phyloP scores from a whole-genome alignment of 768 basidiomycete species.

The Boletus pseudo-olivaceus region DNA sequence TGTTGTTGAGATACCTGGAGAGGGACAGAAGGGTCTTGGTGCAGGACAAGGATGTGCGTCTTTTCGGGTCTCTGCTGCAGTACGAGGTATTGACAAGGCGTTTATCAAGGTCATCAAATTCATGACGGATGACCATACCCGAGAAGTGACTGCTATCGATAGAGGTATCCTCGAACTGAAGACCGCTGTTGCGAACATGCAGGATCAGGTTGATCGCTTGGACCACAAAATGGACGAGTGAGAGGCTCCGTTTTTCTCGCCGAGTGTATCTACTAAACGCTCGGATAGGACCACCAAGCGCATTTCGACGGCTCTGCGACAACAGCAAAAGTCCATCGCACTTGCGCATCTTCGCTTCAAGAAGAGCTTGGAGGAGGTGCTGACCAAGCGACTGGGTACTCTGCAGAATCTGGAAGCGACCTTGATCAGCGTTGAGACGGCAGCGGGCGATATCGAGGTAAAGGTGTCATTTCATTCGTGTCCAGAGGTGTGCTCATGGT shows the following conservation, averaged over 20 bases:
- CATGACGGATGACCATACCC: slow-evolving; percentile 35
- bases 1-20: slow-evolving; percentile 74
- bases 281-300: slow-evolving; percentile 58
- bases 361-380: slow-evolving; percentile 75
- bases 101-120: slow-evolving; percentile 76
- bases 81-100: neutral
- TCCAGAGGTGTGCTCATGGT: neutral
- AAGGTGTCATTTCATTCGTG: slow-evolving; percentile 12
- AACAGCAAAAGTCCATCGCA: slow-evolving; percentile 71
- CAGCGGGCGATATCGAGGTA: slow-evolving; percentile 88
- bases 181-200: slow-evolving; percentile 61
- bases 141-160: slow-evolving; percentile 73
- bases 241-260: slow-evolving; percentile 12
- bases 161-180: slow-evolving; percentile 79
- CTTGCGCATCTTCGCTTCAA: slow-evolving; percentile 74
- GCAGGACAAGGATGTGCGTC: slow-evolving; percentile 61
- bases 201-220: slow-evolving; percentile 63
- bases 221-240: slow-evolving; percentile 75
- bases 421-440: slow-evolving; percentile 77
- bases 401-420: slow-evolving; percentile 74
- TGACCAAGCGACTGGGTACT: slow-evolving; percentile 71
- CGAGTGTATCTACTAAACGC: neutral
- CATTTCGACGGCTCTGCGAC: slow-evolving; percentile 60
- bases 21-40: slow-evolving; percentile 68
- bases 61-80: neutral